phyloP scores from a whole-genome alignment of 2,329 filamentous ascomycete genomes.

The Diplodia corticola region DNA sequence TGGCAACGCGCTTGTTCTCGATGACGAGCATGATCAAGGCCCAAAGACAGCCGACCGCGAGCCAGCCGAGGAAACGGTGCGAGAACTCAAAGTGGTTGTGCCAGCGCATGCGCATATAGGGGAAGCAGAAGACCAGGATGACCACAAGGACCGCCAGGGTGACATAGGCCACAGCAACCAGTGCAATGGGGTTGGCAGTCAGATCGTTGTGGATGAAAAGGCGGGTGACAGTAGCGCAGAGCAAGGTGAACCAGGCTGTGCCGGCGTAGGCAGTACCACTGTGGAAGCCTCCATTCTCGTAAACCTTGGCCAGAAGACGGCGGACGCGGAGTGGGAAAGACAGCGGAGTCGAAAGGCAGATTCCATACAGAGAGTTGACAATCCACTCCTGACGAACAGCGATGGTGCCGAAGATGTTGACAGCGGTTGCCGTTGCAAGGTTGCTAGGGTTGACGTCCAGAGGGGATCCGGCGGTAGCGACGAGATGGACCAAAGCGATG shows the following conservation, averaged over 20 bases:
- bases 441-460: slow-evolving; percentile 25
- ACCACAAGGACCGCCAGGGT: slow-evolving; percentile 28
- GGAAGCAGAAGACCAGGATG: slow-evolving; percentile 33
- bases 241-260: slow-evolving; percentile 46
- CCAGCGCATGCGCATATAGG: slow-evolving; percentile 27
- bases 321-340: slow-evolving; percentile 30
- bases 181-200: slow-evolving; percentile 22
- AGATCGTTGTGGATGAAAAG: slow-evolving; percentile 28
- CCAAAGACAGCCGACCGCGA: slow-evolving; percentile 37
- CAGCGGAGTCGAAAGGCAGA: slow-evolving; percentile 36
- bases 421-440: slow-evolving; percentile 34
- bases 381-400: slow-evolving; percentile 37
- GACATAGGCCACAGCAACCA: slow-evolving; percentile 30
- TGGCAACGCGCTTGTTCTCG: slow-evolving; percentile 27
- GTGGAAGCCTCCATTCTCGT: slow-evolving; percentile 39
- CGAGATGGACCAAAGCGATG: slow-evolving; percentile 29
- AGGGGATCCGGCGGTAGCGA: slow-evolving; percentile 12
- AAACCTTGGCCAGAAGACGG: slow-evolving; percentile 32
- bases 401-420: slow-evolving; percentile 36
- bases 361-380: slow-evolving; percentile 34
- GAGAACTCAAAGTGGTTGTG: slow-evolving; percentile 39
- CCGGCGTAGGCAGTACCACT: slow-evolving; percentile 36
- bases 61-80: slow-evolving; percentile 40
- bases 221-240: slow-evolving; percentile 37
- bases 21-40: slow-evolving; percentile 24